phyloP scores from a whole-genome alignment of 164 flowering plant species.

The Tinospora cordifolia region DNA sequence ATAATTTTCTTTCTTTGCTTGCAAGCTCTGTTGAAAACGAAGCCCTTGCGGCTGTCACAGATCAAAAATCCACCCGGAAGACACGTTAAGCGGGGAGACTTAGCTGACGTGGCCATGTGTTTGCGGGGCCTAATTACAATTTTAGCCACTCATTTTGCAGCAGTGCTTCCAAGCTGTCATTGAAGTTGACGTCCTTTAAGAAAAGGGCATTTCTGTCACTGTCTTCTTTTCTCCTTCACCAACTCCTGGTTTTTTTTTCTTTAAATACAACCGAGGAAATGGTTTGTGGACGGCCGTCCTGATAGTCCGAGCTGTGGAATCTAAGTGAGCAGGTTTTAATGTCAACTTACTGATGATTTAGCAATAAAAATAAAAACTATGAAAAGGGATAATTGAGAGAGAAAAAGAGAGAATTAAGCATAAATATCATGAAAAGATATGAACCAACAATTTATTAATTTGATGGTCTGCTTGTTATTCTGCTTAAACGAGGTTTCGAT shows the following conservation, averaged over 20 bases:
- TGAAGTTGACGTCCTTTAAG: not conserved
- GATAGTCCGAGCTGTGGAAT: too few species aligned
- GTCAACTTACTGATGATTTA: too few species aligned
- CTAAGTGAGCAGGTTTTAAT: too few species aligned
- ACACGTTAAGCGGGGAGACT: not conserved
- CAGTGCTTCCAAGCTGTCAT: conserved; percentile 1
- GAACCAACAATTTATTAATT: too few species aligned
- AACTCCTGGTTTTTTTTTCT: not conserved
- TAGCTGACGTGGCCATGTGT: conserved; percentile 3
- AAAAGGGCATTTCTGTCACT: not conserved
- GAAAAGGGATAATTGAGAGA: too few species aligned
- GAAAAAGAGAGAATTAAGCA: too few species aligned
- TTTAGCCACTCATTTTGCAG: not conserved
- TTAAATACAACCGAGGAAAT: too few species aligned
- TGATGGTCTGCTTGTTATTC: too few species aligned
- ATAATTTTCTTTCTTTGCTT: not conserved
- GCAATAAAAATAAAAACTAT: too few species aligned
- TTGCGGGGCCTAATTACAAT: not conserved
- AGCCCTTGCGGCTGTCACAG: not conserved
- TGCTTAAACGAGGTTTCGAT: too few species aligned
- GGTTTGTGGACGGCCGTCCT: too few species aligned
- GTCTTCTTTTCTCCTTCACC: not conserved
- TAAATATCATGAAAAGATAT: too few species aligned
- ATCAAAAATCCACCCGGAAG: not conserved
- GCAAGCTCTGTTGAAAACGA: not conserved